phyloP scores from a whole-genome alignment of 352 stramenopile genomes.

The Globisporangium camurandrum region DNA sequence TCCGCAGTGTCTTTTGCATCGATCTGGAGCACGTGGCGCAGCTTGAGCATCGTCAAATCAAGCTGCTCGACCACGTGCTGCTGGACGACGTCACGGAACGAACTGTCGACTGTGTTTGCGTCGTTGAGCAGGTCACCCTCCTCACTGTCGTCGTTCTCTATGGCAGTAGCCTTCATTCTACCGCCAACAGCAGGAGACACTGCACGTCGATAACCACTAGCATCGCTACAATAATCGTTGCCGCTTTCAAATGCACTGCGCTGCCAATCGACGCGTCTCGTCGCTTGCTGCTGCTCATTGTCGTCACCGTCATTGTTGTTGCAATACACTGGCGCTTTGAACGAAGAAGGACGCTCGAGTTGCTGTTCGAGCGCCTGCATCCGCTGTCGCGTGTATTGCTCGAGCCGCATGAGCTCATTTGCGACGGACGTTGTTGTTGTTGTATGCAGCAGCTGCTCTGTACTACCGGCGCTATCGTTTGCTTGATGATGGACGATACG shows the following conservation, averaged over 20 bases:
- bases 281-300: not conserved
- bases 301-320: not conserved
- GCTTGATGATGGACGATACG: not conserved
- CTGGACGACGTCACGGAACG: constrained; percentile 35
- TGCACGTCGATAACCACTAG: no score
- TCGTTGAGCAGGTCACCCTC: not conserved
- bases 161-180: no score
- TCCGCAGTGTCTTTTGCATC: constrained; percentile 42
- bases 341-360: no score
- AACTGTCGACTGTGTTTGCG: not conserved
- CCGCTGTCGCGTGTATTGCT: not conserved
- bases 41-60: constrained; percentile 53
- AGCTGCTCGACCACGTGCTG: constrained; percentile 45
- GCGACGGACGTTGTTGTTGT: not conserved
- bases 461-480: not conserved
- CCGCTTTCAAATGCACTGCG: constrained; percentile 1
- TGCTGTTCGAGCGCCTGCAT: constrained; percentile 3
- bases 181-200: no score
- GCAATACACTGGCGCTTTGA: no score
- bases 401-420: not conserved
- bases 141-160: constrained; percentile 8
- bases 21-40: constrained; percentile 45
- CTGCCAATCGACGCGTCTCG: not conserved
- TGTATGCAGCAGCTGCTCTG: not conserved
- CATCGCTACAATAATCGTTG: constrained; percentile 8